Evolutionary conservation across 2,329 filamentous ascomycete species (phyloP), one percentile per base, ranked within the genome.

Genomic region (Penicillium sp.): DNA sequence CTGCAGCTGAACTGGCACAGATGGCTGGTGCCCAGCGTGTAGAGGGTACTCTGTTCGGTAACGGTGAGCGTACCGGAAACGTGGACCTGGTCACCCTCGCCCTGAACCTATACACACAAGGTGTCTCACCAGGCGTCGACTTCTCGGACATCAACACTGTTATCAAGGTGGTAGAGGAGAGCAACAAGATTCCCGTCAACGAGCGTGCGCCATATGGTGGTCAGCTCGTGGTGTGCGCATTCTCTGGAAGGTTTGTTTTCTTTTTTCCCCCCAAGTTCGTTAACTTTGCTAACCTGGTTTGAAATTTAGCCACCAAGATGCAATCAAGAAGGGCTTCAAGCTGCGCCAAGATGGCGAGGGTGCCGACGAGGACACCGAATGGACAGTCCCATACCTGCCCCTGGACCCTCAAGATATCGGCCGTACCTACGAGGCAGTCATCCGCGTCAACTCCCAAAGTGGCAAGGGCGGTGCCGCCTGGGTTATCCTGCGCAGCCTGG

Each of bases 1-100:
- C 93, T 0, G 92, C 92, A 0, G 90, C 93, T 10, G 93, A 97
- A 73, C 77, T 97, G 68, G 93, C 89, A 7, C 92, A 97, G 75
- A 97, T 97, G 92, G 94, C 92, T 19, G 94, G 93, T 53, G 94
- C 92, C 36, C 91, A 97, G 76, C 82, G 94, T 71, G 93, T 97
- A 15, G 93, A 97, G 76, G 93, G 93, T 45, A 96, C 91, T 62
- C 81, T 97, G 39, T 95, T 97, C 71, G 92, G 92, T 51, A 97
- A 97, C 67, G 93, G 94, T 58, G 93, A 99, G 81, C 82, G 94
- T 62, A 97, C 93, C 0, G 94, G 93, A 61, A 97, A 97, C 69
- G 92, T 97, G 21, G 93, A 97, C 71, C 82, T 97, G 54, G 92
- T 97, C 49, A 97, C 92, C 34, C 82, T 97, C 55, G 94, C 86